Evolutionary conservation across 2,329 filamentous ascomycete species (phyloP), one percentile per base, ranked within the genome.

Genomic region (Epichloe brachyelytri): DNA sequence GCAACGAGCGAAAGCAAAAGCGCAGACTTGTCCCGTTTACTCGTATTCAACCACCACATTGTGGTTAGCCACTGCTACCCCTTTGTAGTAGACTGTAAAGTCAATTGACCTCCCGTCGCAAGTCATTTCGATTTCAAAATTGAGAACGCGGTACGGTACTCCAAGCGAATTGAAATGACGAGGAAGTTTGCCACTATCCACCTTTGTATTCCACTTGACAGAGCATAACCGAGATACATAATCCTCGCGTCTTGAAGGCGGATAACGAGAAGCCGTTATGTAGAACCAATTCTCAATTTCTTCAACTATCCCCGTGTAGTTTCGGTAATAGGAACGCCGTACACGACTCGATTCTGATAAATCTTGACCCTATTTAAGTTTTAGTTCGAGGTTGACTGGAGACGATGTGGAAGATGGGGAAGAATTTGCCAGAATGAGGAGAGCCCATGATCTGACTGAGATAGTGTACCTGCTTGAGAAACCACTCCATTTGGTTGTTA

Each of bases 401-500:
- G 44, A 37, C 11, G n/a, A 8, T 12, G 44, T 12, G 2, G 8
- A 30, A 20, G 26, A 19, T 37, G 20, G 12, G 12, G 4, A 33
- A 43, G 17, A 12, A 43, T 2, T 1, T 20, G 20, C 20, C 20
- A 26, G 17, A 0, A 26, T 34, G 37, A 0, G 15, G 22, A 26
- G 17, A 30, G 14, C 2, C 11, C 1, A 33, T 48, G 20, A 50
- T 36, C 36, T 5, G 26, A 40, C 17, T 39, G 46, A 3, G 2
- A 22, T 11, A 3, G 3, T 17, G 33, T 47, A 51, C 43, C 22
- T 48, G 14, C 43, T 52, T 51, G 11, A 58, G 50, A 41, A 65
- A 68, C 66, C 66, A 68, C 0, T 51, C 8, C 5, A 61, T 58
- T 22, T 67, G 65, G 5, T 59, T 48, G 0, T 0, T 0, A 0